Base-by-base conservation (phyloP, 179 eudicot species). In the Nepenthes alata region DNA sequence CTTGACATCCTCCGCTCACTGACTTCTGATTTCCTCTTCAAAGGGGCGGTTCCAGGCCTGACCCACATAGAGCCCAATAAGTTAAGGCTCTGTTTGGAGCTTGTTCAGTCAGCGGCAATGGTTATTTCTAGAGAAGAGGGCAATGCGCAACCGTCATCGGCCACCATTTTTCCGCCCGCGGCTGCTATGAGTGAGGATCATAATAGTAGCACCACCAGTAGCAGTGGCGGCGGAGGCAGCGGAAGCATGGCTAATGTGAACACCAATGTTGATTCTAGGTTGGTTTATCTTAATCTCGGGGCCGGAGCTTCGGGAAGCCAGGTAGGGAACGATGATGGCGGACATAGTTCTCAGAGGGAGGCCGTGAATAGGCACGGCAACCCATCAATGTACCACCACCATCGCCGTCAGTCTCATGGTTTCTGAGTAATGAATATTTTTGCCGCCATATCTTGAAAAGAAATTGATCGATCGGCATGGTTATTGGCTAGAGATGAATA, bases 111-210 rank as follows among this genome's bases (percentile, higher is more conserved):
- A 0, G 97, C 96, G 0, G 97, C 96, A 4, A 62, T 88, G 94
- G 97, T 90, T n/a, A 85, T 90, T 41, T 90, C 97, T 0, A 69
- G 97, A 15, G 97, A 90, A 61, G 95, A 88, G 57, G 96, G 80
- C 4, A 68, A 59, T 37, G 70, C 34, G 4, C 7, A 13, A 35
- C 13, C 44, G 57, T 0, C 6, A 36, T 1, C 35, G 8, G 39
- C 10, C 47, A 55, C 52, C 36, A 50, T 6, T 58, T 37, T 15
- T 10, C 37, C 8, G 11, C 47, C 45, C 37, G 60, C 36, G 55
- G 53, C 80, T 0, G 71, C 80, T 0, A 68, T 73, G 54, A 74
- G 80, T 51, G 76, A 48, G 11, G 88, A 76, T 25, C 79, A 68
- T 62, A 73, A 63, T 37, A 76, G 72, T 50, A 77, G 75, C 16